These are phyloP conservation scores for Microcera coccophila DNA, from an alignment of 2,329 filamentous ascomycete species.

Conservation along the genomic window DNA sequence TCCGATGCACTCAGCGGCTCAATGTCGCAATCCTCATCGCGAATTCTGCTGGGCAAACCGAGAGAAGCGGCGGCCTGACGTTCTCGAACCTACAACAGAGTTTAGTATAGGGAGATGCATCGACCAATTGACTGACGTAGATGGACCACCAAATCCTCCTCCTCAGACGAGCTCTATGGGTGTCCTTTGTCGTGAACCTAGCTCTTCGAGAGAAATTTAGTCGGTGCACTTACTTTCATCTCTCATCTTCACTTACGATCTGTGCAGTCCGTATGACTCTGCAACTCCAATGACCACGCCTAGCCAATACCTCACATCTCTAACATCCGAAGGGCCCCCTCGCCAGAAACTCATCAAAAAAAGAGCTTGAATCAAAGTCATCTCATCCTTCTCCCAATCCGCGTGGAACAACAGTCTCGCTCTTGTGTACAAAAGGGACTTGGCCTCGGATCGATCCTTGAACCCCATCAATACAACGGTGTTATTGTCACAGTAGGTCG, in stretches of 20 bases:
- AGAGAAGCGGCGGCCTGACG: constrained; percentile 36
- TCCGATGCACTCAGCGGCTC: constrained; percentile 32
- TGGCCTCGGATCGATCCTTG: constrained; percentile 45
- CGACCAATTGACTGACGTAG: constrained; percentile 36
- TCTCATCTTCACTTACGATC: constrained; percentile 26
- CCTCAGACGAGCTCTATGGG: constrained; percentile 33
- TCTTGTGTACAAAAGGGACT: constrained; percentile 47
- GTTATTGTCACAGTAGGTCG: constrained; percentile 48
- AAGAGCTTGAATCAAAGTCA: constrained; percentile 47
- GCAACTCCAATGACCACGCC: constrained; percentile 49
- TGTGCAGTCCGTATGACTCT: constrained; percentile 46
- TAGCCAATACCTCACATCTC: constrained; percentile 48
- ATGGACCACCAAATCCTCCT: constrained; percentile 53
- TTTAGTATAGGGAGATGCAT: background rate
- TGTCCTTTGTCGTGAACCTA: constrained; percentile 26
- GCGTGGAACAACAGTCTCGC: constrained; percentile 51
- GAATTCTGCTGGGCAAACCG: constrained; percentile 35
- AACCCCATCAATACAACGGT: constrained; percentile 44
- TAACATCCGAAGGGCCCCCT: constrained; percentile 44
- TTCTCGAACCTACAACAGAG: constrained; percentile 30
- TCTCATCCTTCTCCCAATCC: constrained; percentile 49
- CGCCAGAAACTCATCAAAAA: constrained; percentile 56
- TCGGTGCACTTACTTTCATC: background rate
- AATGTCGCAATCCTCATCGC: constrained; percentile 39
- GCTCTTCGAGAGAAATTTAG: constrained; percentile 9